Evolutionary conservation across 2,329 filamentous ascomycete species (phyloP).

Genomic region (Talaromyces islandicus): DNA sequence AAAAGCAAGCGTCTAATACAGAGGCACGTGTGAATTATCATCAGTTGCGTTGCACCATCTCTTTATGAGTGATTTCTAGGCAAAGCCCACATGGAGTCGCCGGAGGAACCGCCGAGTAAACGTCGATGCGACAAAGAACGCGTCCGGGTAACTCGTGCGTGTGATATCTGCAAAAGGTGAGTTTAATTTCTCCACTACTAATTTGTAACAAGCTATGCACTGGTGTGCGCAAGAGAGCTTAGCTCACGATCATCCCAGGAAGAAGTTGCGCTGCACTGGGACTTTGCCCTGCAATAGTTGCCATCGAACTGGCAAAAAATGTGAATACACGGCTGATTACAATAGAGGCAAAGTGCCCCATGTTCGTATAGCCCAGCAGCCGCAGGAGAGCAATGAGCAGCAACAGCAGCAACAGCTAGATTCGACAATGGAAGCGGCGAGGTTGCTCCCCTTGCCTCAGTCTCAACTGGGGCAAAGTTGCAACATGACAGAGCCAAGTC

Average conservation of each 20-base stretch:
- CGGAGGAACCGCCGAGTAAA: constrained; percentile 3
- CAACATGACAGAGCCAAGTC: constrained; percentile 12
- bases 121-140: constrained; percentile 22
- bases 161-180: constrained; percentile 42
- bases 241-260: constrained; percentile 11
- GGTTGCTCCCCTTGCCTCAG: not conserved
- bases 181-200: constrained; percentile 21
- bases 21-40: too few relatives aligned
- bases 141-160: constrained; percentile 42
- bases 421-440: not conserved
- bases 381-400: not conserved
- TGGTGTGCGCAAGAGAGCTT: not conserved
- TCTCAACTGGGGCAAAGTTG: not conserved
- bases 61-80: too few relatives aligned
- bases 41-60: too few relatives aligned
- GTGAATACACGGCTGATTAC: constrained; percentile 48
- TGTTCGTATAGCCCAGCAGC: constrained; percentile 19
- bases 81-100: not conserved
- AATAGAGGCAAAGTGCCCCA: constrained; percentile 40
- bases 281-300: constrained; percentile 36
- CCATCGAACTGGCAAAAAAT: constrained; percentile 24
- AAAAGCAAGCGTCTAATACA: too few relatives aligned
- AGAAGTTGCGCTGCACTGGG: constrained; percentile 35
- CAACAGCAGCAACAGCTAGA: not conserved
- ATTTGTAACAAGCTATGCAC: too few relatives aligned